phyloP scores from a whole-genome alignment of 352 stramenopile species.

The Aphanomyces euteiches region DNA sequence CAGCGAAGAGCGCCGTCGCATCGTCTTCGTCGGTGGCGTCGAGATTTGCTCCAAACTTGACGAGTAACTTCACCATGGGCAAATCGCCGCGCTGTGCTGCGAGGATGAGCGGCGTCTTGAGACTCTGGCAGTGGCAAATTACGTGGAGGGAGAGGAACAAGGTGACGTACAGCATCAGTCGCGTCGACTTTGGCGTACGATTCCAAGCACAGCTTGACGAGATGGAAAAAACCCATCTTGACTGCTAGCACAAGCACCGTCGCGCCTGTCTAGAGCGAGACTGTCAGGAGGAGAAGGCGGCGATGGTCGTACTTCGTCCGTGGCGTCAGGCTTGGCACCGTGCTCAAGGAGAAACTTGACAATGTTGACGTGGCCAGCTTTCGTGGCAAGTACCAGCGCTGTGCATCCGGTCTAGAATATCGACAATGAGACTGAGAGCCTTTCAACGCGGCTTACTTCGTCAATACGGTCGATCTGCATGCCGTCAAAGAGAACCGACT shows the following conservation, averaged over 20 bases:
- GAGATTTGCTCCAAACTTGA: constrained; percentile 15
- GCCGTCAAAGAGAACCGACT: constrained; percentile 2
- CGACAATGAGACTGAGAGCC: neutral
- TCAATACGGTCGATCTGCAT: constrained; percentile 12
- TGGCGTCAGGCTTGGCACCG: constrained; percentile 17
- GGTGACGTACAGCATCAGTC: constrained; percentile 7
- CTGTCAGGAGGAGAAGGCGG: too few species aligned
- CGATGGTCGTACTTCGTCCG: constrained; percentile 10
- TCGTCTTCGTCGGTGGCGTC: constrained; percentile 30
- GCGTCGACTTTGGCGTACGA: constrained; percentile 13
- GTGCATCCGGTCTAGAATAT: constrained; percentile 17
- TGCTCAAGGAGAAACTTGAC: constrained; percentile 25
- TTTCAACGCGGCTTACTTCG: neutral
- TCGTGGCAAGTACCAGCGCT: constrained; percentile 12
- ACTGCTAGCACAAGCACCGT: constrained; percentile 14
- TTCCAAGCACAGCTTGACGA: constrained; percentile 20
- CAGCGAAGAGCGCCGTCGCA: constrained; percentile 8
- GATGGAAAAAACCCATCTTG: neutral
- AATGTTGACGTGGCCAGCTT: constrained; percentile 2
- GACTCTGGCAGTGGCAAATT: neutral
- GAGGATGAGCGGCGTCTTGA: constrained; percentile 12
- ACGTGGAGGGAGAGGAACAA: neutral
- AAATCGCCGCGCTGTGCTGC: constrained; percentile 13
- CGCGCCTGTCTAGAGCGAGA: constrained; percentile 11
- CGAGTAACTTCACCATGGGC: constrained; percentile 8